These are phyloP conservation scores for Gastrolobium villosum DNA, from an alignment of 306 rosid species.

Conservation along the genomic window DNA sequence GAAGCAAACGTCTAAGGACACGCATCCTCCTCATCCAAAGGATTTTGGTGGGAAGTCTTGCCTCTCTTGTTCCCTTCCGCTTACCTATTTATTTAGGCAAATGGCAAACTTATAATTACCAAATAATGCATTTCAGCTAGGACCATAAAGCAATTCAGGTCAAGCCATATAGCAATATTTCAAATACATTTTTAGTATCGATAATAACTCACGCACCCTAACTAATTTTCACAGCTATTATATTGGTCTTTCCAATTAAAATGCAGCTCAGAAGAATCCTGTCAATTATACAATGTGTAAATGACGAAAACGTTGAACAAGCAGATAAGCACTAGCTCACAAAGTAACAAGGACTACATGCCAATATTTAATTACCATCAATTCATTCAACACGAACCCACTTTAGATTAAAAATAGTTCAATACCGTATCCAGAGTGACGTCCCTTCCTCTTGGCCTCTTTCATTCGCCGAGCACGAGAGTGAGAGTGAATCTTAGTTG, in stretches of 20 bases:
- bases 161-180: not conserved
- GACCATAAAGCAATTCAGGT: not conserved
- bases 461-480: constrained; percentile 95
- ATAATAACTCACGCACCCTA: not conserved
- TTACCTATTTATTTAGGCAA: constrained; percentile 61
- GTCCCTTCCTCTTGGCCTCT: constrained; percentile 96
- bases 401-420: not conserved
- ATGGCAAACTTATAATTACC: not conserved
- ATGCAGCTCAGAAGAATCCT: not conserved
- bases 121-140: not conserved
- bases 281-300: not conserved
- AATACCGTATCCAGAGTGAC: constrained; percentile 95
- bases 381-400: not conserved
- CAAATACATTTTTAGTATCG: too few species aligned
- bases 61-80: constrained; percentile 96
- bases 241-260: not conserved
- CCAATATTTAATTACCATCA: constrained; percentile 18
- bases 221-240: not conserved
- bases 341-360: not conserved
- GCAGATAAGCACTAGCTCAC: not conserved
- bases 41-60: constrained; percentile 91
- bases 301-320: not conserved
- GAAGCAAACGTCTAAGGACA: constrained; percentile 90
- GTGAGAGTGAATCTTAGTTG: constrained; percentile 95
- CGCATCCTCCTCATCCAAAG: constrained; percentile 99